phyloP scores from a whole-genome alignment of 2,329 filamentous ascomycete species.

The Hypoxylon sp. region DNA sequence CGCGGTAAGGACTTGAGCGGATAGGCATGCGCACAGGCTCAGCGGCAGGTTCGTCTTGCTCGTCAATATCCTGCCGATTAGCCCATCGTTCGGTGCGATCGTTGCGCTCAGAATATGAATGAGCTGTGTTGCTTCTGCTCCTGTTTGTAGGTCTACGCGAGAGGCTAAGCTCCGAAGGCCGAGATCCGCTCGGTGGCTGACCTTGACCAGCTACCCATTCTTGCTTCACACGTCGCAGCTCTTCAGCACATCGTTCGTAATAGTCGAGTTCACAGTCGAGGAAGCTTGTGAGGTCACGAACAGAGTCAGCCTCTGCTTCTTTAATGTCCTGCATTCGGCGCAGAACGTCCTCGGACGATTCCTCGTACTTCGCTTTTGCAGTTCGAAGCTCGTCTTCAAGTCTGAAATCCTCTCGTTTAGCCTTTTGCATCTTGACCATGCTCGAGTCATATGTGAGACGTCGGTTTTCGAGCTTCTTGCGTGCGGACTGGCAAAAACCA shows the following conservation, averaged over 20 bases:
- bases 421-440: constrained; percentile 90
- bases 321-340: constrained; percentile 97
- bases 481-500: constrained; percentile 67
- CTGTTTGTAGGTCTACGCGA: constrained; percentile 52
- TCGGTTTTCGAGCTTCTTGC: constrained; percentile 94
- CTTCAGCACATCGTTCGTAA: constrained; percentile 90
- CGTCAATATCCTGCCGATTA: constrained; percentile 55
- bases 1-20: constrained; percentile 56
- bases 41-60: constrained; percentile 55
- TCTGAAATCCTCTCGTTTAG: constrained; percentile 93
- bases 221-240: constrained; percentile 73
- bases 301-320: constrained; percentile 87
- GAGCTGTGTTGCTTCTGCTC: constrained; percentile 65
- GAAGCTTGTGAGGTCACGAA: constrained; percentile 84
- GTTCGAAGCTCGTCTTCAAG: constrained; percentile 92
- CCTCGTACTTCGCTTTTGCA: constrained; percentile 96
- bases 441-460: constrained; percentile 93
- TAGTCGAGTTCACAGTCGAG: constrained; percentile 91
- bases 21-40: constrained; percentile 63
- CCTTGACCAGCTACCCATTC: constrained; percentile 59
- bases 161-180: constrained; percentile 49
- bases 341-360: constrained; percentile 91
- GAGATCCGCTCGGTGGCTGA: constrained; percentile 36
- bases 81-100: constrained; percentile 55
- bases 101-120: constrained; percentile 61